These are phyloP conservation scores for Endoconidiophora polonica DNA, from an alignment of 2,329 filamentous ascomycete genomes.

Conservation along the genomic window DNA sequence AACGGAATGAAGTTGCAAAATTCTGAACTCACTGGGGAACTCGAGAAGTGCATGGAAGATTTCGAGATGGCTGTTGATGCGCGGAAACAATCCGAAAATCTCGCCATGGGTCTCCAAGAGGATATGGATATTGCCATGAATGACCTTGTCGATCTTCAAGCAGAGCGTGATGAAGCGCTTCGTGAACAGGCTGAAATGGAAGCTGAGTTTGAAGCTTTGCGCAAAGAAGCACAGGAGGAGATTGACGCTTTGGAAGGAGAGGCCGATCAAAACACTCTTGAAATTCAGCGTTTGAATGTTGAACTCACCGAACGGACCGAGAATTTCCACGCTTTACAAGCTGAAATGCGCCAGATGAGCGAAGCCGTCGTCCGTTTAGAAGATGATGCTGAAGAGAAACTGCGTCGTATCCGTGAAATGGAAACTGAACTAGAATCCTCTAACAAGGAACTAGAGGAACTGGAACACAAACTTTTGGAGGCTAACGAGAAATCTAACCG, in stretches of 20 bases:
- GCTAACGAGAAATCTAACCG: constrained; percentile 76
- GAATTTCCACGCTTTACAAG: constrained; percentile 79
- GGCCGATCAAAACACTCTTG: constrained; percentile 53
- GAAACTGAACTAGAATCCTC: constrained; percentile 70
- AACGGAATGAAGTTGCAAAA: constrained; percentile 78
- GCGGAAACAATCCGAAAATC: constrained; percentile 42
- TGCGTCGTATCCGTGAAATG: constrained; percentile 63
- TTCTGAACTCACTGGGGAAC: constrained; percentile 69
- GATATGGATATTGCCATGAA: constrained; percentile 66
- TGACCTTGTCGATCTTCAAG: constrained; percentile 62
- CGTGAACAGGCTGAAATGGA: constrained; percentile 45
- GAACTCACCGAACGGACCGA: constrained; percentile 65
- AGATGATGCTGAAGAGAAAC: constrained; percentile 69
- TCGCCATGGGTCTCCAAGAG: constrained; percentile 50
- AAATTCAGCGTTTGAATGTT: constrained; percentile 50
- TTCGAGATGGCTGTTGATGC: constrained; percentile 55
- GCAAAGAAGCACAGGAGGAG: constrained; percentile 48
- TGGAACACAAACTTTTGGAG: constrained; percentile 72
- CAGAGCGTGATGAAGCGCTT: constrained; percentile 73
- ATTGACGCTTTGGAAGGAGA: constrained; percentile 54
- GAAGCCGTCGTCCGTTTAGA: constrained; percentile 75
- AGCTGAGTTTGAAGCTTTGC: constrained; percentile 41
- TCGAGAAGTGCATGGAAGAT: constrained; percentile 65
- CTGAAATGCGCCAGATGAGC: constrained; percentile 83
- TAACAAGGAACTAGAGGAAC: constrained; percentile 69